phyloP scores from a whole-genome alignment of 257 asterid genomes.

The Solanum clarkiae region DNA sequence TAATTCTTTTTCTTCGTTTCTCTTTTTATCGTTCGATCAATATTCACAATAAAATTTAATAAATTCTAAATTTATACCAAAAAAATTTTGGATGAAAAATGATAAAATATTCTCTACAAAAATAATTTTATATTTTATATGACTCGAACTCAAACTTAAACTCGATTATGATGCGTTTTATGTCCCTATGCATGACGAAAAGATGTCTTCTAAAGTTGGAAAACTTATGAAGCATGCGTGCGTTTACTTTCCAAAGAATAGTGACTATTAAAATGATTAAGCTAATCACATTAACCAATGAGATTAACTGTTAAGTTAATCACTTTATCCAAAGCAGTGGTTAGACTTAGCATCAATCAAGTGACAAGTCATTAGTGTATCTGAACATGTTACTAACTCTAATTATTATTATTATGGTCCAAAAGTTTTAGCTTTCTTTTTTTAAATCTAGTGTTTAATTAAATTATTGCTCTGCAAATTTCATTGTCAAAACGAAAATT shows the following conservation, averaged over 20 bases:
- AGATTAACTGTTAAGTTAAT: background rate
- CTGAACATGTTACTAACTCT: background rate
- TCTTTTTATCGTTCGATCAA: background rate
- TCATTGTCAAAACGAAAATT: background rate
- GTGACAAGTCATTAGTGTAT: background rate
- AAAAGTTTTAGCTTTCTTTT: background rate
- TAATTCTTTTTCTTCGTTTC: no score
- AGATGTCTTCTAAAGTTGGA: background rate
- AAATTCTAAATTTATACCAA: background rate
- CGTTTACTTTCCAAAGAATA: background rate
- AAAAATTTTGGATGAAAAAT: rapidly evolving
- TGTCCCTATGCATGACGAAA: background rate
- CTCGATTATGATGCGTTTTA: background rate
- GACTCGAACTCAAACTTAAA: no score
- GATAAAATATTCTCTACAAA: background rate
- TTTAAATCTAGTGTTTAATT: background rate
- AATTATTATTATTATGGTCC: background rate
- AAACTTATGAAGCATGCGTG: background rate
- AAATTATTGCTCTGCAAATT: background rate
- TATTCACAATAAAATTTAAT: background rate
- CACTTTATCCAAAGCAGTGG: background rate
- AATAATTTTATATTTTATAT: background rate
- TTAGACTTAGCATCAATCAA: background rate
- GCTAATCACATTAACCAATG: background rate
- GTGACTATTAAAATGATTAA: background rate